These are phyloP conservation scores for Achaetomiella virescens DNA, from an alignment of 495 filamentous ascomycete genomes.

Conservation along the genomic window DNA sequence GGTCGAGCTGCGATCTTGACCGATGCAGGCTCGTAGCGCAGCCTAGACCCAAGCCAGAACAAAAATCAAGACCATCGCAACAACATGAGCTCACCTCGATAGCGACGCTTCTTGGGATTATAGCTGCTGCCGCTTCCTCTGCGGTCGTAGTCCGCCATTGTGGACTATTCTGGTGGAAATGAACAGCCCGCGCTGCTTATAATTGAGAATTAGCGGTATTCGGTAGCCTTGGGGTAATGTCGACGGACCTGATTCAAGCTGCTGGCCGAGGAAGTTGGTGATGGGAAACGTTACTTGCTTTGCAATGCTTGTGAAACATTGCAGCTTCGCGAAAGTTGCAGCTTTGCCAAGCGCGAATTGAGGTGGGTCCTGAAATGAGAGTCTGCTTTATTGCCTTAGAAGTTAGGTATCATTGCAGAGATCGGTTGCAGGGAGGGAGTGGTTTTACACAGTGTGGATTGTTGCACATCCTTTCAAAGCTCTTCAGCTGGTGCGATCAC, in stretches of 20 bases:
- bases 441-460: too few relatives aligned
- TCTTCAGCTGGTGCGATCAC: too few relatives aligned
- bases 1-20: neutral
- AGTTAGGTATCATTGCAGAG: conserved; percentile 6
- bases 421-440: too few relatives aligned
- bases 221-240: too few relatives aligned
- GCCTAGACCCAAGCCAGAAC: neutral
- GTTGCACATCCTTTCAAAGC: too few relatives aligned
- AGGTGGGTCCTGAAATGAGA: neutral
- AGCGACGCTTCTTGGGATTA: conserved; percentile 58
- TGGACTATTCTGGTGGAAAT: neutral
- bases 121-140: conserved; percentile 51
- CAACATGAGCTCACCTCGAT: conserved; percentile 40
- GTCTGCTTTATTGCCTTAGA: neutral
- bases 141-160: conserved; percentile 72
- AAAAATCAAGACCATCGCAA: neutral
- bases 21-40: too few relatives aligned
- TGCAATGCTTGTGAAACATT: too few relatives aligned
- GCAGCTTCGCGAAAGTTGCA: conserved; percentile 7
- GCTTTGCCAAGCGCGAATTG: conserved; percentile 6
- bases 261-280: neutral
- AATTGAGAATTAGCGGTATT: too few relatives aligned
- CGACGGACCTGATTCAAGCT: neutral
- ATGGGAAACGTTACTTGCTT: neutral
- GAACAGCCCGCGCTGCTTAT: too few relatives aligned